Base-by-base conservation (phyloP, 176 grass and related monocot species). In the Cenchrus fungigraminus region DNA sequence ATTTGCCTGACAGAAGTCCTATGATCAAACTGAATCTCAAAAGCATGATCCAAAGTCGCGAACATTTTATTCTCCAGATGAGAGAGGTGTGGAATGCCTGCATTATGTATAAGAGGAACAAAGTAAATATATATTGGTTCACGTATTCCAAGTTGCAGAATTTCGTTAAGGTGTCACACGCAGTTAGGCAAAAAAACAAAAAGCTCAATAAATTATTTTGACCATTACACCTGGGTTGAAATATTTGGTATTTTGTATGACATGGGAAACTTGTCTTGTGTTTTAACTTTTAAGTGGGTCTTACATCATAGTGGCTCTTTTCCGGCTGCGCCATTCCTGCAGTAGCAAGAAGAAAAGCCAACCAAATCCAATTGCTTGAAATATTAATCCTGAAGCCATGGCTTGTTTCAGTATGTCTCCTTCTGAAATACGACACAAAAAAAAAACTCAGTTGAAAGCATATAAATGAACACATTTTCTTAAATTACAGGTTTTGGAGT, bases 281-380 rank as follows among this genome's bases (percentile, higher is more conserved):
- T 34, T 52, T 37, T 9, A 52, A 65, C 20, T 52, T 37, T 9
- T 37, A 40, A 65, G 25, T 66, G 77, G 10, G 29, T 3, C 59
- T 80, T 80, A 80, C 78, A 40, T 53, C 9, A 12, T 12, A 37
- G 28, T 66, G 4, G 62, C 63, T 54, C 47, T 80, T 80, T 80
- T 80, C 17, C 31, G 62, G 46, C 47, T 52, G 19, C 78, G 78
- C 62, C 78, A 80, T 80, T 80, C 78, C 31, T 68, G 47, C 6
- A 80, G 65, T 15, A 80, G 63, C 63, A 80, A 55, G 78, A 81
- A 68, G 49, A 80, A 55, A 22, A 68, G 49, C 5, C 47, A 80
- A 31, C 0, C 78, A 40, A 68, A 80, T 10, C 79, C 79, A 68
- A 68, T 56, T 81, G 64, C 79, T 80, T 68, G 78, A 42, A 68